Base-by-base conservation (phyloP, 2,329 filamentous ascomycete genomes). In the Pseudocercospora fijiensis region DNA sequence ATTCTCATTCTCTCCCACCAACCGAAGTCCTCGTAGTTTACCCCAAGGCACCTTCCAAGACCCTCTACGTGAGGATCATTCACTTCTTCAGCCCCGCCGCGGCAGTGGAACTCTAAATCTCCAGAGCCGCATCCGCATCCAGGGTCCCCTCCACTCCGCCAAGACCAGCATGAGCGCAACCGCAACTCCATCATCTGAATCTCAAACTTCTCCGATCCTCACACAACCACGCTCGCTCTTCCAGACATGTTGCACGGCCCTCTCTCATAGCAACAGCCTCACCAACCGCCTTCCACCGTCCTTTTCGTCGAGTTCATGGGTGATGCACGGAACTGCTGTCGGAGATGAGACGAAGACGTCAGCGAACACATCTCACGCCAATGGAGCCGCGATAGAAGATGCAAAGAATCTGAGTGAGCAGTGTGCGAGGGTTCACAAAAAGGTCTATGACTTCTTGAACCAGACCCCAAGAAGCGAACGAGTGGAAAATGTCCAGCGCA, bases 401-500 rank as follows among this genome's bases (percentile, higher is more conserved):
- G 57, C 58, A 33, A 52, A 33, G 49, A 57, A 70, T 13, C 75
- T 82, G 63, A 71, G 76, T 20, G 73, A 77, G 63, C 72, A 81
- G 65, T 82, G 80, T 75, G 76, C 76, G 41, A 78, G 81, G 69
- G 80, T 90, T 66, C 83, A 86, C 70, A 77, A 77, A 66, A 85
- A 85, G 75, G 80, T 96, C 64, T 79, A 85, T 56, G 80, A 82
- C 24, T 92, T 96, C 73, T 81, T 96, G 61, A 80, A 80, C 53
- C 82, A 87, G 67, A 77, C 85, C 30, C 80, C 85, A 64, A 80
- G 82, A 2, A 83, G 84, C 20, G 79, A 85, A 60, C 77, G 85
- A 51, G 78, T 93, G 63, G 81, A 79, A 70, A 82, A 81, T 61
- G 86, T 92, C 27, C 93, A 97, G 78, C 78, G 80, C 62, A 92